A percentile compares a stretch with the other conserved stretches of the same genome.
These are phyloP conservation scores for Mycena amicta DNA, from an alignment of 768 basidiomycete genomes.

Conservation along the genomic window DNA sequence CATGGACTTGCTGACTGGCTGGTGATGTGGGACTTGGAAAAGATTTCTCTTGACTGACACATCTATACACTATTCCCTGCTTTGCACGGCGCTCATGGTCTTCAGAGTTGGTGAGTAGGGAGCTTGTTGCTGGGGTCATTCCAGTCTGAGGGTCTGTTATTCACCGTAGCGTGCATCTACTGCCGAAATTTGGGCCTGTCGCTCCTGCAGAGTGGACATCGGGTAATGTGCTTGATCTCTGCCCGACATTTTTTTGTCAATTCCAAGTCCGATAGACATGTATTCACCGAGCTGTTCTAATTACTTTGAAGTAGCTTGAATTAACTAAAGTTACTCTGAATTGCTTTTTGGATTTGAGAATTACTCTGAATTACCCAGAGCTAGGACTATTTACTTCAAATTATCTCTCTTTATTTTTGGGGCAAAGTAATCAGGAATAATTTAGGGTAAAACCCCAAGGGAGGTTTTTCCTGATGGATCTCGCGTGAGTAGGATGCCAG, in stretches of 20 bases:
- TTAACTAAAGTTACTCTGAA: background rate
- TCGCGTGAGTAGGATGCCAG: too few relatives aligned
- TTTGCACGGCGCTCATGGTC: too few relatives aligned
- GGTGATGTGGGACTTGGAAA: too few relatives aligned
- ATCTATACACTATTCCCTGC: too few relatives aligned
- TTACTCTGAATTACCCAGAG: too few relatives aligned
- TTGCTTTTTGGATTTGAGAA: background rate
- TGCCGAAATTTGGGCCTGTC: slow-evolving; percentile 2
- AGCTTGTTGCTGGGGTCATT: slow-evolving; percentile 26
- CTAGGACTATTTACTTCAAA: too few relatives aligned
- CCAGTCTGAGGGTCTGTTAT: slow-evolving; percentile 31
- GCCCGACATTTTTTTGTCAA: slow-evolving; percentile 3
- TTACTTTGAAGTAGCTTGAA: background rate
- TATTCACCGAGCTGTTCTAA: background rate
- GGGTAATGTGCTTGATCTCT: background rate
- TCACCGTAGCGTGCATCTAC: slow-evolving; percentile 30
- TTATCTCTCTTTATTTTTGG: slow-evolving; percentile 1
- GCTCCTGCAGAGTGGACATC: slow-evolving; percentile 2
- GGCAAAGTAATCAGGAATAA: background rate
- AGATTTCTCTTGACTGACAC: too few relatives aligned
- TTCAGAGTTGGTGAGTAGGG: too few relatives aligned
- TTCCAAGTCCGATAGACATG: background rate
- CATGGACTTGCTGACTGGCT: too few relatives aligned
- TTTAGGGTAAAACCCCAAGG: background rate
- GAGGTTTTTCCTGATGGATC: background rate